Evolutionary conservation across 2,329 filamentous ascomycete species (phyloP), one percentile per base, ranked within the genome.

Genomic region (Madurella fahalii): DNA sequence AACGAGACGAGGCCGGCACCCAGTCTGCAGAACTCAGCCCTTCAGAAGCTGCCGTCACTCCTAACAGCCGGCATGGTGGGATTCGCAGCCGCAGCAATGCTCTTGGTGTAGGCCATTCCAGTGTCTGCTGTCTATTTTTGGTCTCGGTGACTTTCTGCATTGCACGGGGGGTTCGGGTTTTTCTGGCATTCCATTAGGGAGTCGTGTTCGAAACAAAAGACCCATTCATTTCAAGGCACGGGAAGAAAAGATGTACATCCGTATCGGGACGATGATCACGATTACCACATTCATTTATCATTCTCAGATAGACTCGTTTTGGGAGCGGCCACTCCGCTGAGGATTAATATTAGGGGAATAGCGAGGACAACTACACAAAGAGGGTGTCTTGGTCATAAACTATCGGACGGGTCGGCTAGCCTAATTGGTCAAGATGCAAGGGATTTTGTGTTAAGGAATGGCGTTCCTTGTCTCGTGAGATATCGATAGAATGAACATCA

Each of bases 1-100:
- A 67, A 46, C 50, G 68, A 71, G 4, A 66, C 69, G 9, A 69
- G 58, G 3, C 69, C 71, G 16, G 67, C 70, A 32, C 64, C 63
- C 17, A 65, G 58, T 18, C 66, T 72, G 17, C 70, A 72, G 40
- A 67, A 67, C 18, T 57, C 53, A 4, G 66, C 65, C 41, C 32
- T 54, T 11, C 37, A 42, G 17, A 50, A 46, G 34, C 43, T 50
- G 30, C 40, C 40, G 2, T 49, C 47, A 25, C 16, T 31, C 13
- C 18, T 61, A 8, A 45, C 60, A 16, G 58, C 56, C 30, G 60
- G 56, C 4, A 39, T 66, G 11, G 53, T 43, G 32, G 53, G 42
- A 5, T 47, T 50, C 32, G 43, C 51, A 18, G 18, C 46, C 7
- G 12, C 57, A 37, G 55, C 47, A 17, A 34, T 46, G 45, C 17